Evolutionary conservation across 2,329 filamentous ascomycete species (phyloP).

Genomic region (Arthrobotrys conoides): DNA sequence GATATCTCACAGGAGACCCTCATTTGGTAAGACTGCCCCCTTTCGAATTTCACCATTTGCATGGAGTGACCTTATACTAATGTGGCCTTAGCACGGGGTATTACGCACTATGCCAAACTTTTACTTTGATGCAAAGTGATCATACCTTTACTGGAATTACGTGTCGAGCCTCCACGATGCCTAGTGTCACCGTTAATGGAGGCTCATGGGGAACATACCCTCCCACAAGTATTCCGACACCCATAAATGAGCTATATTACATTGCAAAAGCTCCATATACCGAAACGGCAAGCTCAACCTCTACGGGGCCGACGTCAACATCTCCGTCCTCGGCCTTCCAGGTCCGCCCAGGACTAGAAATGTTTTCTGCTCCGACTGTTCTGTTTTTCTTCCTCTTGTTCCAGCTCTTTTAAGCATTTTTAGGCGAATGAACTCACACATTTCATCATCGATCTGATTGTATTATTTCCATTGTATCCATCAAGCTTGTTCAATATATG

Average conservation of each 20-base stretch:
- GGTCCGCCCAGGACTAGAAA: too few relatives aligned
- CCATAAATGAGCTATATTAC: not conserved
- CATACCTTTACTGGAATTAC: conserved; percentile 23
- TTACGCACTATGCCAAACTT: not conserved
- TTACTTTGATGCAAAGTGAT: not conserved
- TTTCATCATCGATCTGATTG: too few relatives aligned
- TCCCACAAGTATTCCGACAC: conserved; percentile 5
- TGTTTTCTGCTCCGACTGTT: too few relatives aligned
- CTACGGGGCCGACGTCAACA: not conserved
- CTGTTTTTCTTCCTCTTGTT: too few relatives aligned
- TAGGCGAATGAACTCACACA: too few relatives aligned
- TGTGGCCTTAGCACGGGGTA: not conserved
- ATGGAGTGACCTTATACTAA: too few relatives aligned
- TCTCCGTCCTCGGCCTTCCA: not conserved
- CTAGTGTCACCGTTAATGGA: not conserved
- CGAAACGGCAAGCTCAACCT: not conserved
- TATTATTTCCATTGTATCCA: too few relatives aligned
- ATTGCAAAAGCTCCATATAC: not conserved
- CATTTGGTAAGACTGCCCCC: not conserved
- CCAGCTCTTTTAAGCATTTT: too few relatives aligned
- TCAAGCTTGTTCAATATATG: too few relatives aligned
- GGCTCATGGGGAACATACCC: conserved; percentile 4
- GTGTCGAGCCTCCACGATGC: not conserved
- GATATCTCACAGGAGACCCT: not conserved
- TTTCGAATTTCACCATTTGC: too few relatives aligned